Evolutionary conservation across 2,329 filamentous ascomycete species (phyloP).

Genomic region (Penicillium sp.): DNA sequence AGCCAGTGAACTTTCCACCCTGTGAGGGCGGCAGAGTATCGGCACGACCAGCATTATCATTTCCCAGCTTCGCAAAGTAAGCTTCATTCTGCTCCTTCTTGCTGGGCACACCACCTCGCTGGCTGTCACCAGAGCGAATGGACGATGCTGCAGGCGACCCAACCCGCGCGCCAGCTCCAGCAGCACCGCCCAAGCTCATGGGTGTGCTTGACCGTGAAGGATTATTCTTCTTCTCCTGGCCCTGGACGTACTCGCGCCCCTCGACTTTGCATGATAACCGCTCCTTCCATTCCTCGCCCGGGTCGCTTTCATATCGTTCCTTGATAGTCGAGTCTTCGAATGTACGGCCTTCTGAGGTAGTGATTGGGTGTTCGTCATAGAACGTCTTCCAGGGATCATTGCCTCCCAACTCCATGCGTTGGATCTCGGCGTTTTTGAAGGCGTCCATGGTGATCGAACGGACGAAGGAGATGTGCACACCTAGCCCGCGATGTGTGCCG

Average conservation of each 20-base stretch:
- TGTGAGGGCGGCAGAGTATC: constrained; percentile 78
- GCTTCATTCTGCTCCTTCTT: constrained; percentile 71
- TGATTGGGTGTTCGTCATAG: constrained; percentile 71
- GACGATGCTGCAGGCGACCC: constrained; percentile 26
- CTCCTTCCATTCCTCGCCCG: constrained; percentile 94
- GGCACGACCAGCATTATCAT: constrained; percentile 73
- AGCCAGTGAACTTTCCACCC: constrained; percentile 88
- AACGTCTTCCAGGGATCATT: constrained; percentile 85
- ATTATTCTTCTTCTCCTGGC: constrained; percentile 55
- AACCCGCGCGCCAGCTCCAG: constrained; percentile 6
- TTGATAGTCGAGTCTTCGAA: constrained; percentile 89
- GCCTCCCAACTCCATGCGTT: constrained; percentile 88
- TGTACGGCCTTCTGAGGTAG: constrained; percentile 63
- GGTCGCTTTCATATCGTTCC: constrained; percentile 84
- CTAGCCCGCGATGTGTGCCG: constrained; percentile 88
- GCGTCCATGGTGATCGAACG: constrained; percentile 98
- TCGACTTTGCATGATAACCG: constrained; percentile 83
- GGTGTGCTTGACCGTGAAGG: constrained; percentile 34
- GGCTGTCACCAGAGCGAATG: constrained; percentile 21
- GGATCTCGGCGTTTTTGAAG: constrained; percentile 89
- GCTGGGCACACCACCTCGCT: constrained; percentile 42
- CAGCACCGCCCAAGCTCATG: constrained; percentile 13
- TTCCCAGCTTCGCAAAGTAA: constrained; percentile 84
- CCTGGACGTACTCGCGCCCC: constrained; percentile 77
- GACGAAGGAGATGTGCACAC: constrained; percentile 98